Conservation (phyloP, 2,329 filamentous ascomycete species). For the Botrytis aclada region DNA sequence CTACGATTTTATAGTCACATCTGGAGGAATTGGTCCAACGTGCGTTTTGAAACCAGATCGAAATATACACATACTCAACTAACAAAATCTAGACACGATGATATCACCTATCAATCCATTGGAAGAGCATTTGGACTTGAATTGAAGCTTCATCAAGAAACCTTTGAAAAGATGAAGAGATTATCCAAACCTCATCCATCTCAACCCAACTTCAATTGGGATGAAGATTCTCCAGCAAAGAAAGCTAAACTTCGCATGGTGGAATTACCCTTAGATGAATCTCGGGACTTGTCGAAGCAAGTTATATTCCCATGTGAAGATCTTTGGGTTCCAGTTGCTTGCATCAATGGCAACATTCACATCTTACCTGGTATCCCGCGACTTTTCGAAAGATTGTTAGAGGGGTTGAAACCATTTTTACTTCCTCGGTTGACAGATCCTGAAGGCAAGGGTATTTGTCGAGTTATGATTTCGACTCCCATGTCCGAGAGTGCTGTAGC, state of each 20-base stretch:
- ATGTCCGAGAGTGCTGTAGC: constrained; percentile 83
- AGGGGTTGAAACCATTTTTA: constrained; percentile 69
- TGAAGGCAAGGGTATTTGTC: constrained; percentile 73
- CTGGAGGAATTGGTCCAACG: constrained; percentile 94
- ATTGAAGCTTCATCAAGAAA: constrained; percentile 72
- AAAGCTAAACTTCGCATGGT: constrained; percentile 90
- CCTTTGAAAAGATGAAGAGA: constrained; percentile 78
- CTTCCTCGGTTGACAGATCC: constrained; percentile 71
- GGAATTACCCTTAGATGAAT: constrained; percentile 72
- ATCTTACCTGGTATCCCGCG: constrained; percentile 87
- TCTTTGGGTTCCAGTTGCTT: constrained; percentile 84
- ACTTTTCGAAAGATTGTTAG: constrained; percentile 74
- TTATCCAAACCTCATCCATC: constrained; percentile 71
- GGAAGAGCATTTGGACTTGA: constrained; percentile 81
- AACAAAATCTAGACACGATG: constrained; percentile 68
- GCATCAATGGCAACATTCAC: constrained; percentile 91
- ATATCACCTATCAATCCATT: constrained; percentile 95
- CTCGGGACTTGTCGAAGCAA: constrained; percentile 63
- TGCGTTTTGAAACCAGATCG: constrained; percentile 37
- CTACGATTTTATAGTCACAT: constrained; percentile 95
- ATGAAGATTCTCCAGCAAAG: constrained; percentile 72
- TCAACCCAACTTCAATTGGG: constrained; percentile 78
- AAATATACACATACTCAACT: not conserved
- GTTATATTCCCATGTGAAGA: constrained; percentile 76
- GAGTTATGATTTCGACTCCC: constrained; percentile 83